Percentiles rank a stretch among this genome's conserved stretches.
phyloP scores from a whole-genome alignment of 2,329 filamentous ascomycete species.

The Septoria linicola region DNA sequence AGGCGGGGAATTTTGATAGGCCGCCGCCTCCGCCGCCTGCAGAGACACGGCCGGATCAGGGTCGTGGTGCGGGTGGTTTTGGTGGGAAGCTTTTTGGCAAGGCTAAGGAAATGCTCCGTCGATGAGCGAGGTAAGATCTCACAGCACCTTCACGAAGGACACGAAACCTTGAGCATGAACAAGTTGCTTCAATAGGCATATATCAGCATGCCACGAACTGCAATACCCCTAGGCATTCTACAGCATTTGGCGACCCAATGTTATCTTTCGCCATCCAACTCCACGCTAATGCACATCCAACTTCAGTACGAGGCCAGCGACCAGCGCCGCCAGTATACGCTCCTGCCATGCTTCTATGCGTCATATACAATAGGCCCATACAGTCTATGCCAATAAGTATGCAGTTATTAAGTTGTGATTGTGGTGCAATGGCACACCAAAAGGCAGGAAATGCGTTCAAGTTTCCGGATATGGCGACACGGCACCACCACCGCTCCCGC shows the following conservation, averaged over 20 bases:
- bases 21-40: slow-evolving; percentile 23
- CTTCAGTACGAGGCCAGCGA: background rate
- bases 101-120: slow-evolving; percentile 1
- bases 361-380: slow-evolving; percentile 13
- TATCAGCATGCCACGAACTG: no score
- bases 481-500: slow-evolving; percentile 4
- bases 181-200: no score
- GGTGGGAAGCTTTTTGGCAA: slow-evolving; percentile 7
- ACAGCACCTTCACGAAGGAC: no score
- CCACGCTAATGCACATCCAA: slow-evolving; percentile 12
- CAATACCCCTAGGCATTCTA: background rate
- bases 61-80: background rate
- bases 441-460: background rate
- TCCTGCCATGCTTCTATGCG: slow-evolving; percentile 9
- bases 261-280: slow-evolving; percentile 8
- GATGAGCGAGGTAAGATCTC: background rate
- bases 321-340: slow-evolving; percentile 6
- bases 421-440: background rate
- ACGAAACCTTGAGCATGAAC: no score
- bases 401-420: background rate
- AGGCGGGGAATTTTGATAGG: slow-evolving; percentile 16
- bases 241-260: slow-evolving; percentile 1
- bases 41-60: slow-evolving; percentile 2
- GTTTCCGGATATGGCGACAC: slow-evolving; percentile 24
- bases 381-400: slow-evolving; percentile 7